These are phyloP conservation scores for Aspergillus hortae DNA, from an alignment of 2,329 filamentous ascomycete species.

Conservation along the genomic window DNA sequence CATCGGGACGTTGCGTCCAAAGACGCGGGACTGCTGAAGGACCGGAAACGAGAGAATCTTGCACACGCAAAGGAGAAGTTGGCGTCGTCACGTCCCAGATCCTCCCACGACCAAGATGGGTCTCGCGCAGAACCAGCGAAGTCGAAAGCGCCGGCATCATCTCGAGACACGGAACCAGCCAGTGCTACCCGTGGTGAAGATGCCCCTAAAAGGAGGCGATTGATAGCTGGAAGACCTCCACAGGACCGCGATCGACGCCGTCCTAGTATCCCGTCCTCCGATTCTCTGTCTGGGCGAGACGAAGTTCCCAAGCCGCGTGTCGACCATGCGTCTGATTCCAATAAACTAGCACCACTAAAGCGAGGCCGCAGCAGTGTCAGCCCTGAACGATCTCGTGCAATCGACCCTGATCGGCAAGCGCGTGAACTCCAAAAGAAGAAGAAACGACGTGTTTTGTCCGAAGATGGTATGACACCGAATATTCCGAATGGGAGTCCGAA, in stretches of 20 bases:
- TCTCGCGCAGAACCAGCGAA: conserved; percentile 24
- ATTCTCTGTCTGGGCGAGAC: conserved; percentile 39
- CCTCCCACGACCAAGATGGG: conserved; percentile 31
- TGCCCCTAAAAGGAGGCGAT: conserved; percentile 34
- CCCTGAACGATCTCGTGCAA: conserved; percentile 36
- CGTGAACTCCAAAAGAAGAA: conserved; percentile 42
- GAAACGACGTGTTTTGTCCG: conserved; percentile 39
- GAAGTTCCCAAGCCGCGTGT: conserved; percentile 30
- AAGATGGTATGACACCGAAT: conserved; percentile 31
- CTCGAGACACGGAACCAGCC: conserved; percentile 30
- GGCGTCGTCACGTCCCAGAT: conserved; percentile 20
- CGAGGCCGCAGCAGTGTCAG: conserved; percentile 40
- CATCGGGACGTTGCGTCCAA: conserved; percentile 23
- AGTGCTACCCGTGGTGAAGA: conserved; percentile 29
- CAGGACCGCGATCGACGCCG: conserved; percentile 33
- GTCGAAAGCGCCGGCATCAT: conserved; percentile 21
- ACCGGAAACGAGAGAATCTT: conserved; percentile 24
- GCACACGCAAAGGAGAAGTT: conserved; percentile 24
- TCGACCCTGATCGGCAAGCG: conserved; percentile 29
- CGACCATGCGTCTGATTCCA: conserved; percentile 23
- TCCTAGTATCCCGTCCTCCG: conserved; percentile 38
- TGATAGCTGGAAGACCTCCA: conserved; percentile 41
- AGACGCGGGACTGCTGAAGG: conserved; percentile 21
- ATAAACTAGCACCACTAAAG: conserved; percentile 31
- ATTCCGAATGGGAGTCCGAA: conserved; percentile 28